Evolutionary conservation across 768 basidiomycete genomes (phyloP).

Genomic region (Hydnomerulius pinastri): DNA sequence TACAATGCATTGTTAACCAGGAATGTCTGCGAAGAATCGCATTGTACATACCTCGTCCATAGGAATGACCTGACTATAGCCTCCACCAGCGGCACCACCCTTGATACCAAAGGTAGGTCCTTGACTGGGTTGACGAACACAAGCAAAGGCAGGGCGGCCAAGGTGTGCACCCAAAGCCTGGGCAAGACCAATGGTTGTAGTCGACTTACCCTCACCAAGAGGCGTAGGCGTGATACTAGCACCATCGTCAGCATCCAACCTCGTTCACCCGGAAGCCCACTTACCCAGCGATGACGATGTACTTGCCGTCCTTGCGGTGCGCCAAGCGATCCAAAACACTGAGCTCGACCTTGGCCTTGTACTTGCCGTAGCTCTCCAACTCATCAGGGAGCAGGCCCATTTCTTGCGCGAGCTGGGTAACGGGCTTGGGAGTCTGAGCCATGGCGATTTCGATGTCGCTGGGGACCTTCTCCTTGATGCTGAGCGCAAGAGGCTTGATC

Average conservation of each 20-base stretch:
- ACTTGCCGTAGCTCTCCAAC: slow-evolving; percentile 91
- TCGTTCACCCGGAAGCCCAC: slow-evolving; percentile 13
- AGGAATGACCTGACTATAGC: slow-evolving; percentile 98
- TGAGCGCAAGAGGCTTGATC: slow-evolving; percentile 77
- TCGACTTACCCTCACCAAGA: slow-evolving; percentile 97
- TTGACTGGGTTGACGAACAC: slow-evolving; percentile 97
- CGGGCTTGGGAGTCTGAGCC: slow-evolving; percentile 90
- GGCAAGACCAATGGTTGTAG: slow-evolving; percentile 94
- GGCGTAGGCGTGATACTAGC: slow-evolving; percentile 92
- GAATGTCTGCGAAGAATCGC: not conserved
- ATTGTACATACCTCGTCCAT: slow-evolving; percentile 82
- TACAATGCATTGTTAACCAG: slow-evolving; percentile 28
- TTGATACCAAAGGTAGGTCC: slow-evolving; percentile 99
- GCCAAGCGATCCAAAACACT: slow-evolving; percentile 80
- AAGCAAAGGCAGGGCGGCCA: slow-evolving; percentile 90
- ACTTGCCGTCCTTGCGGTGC: slow-evolving; percentile 91
- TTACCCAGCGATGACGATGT: slow-evolving; percentile 92
- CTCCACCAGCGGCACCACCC: slow-evolving; percentile 97
- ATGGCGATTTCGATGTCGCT: slow-evolving; percentile 96
- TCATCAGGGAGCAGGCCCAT: slow-evolving; percentile 86
- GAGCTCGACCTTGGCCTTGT: slow-evolving; percentile 97
- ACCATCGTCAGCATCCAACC: not conserved
- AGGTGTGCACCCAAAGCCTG: slow-evolving; percentile 96
- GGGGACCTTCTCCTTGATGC: slow-evolving; percentile 84
- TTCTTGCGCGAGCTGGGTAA: slow-evolving; percentile 82